Evolutionary conservation across 208 protist genomes (phyloP).

Genomic region (Giardia muris): DNA sequence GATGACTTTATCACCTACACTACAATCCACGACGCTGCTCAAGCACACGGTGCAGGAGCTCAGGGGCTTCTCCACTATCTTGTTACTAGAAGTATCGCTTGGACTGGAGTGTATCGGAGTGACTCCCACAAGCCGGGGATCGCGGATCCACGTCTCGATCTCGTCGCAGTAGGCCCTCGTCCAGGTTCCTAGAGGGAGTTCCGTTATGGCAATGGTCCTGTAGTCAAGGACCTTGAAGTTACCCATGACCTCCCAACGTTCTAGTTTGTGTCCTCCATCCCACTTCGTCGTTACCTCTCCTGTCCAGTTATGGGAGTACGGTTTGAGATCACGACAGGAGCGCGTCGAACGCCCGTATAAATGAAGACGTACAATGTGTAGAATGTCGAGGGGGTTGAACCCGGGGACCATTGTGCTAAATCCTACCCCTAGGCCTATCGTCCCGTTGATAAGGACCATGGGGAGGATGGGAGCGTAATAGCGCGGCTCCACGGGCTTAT

Average conservation of each 20-base stretch:
- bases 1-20: constrained; percentile 59
- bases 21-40: constrained; percentile 80
- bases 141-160: constrained; percentile 25
- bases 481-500: constrained; percentile 85
- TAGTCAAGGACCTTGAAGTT: constrained; percentile 43
- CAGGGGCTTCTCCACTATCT: background rate
- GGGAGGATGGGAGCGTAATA: constrained; percentile 95
- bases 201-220: constrained; percentile 73
- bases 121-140: no score
- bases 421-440: constrained; percentile 93
- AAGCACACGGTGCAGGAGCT: constrained; percentile 63
- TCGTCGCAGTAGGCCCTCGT: constrained; percentile 63
- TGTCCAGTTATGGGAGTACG: constrained; percentile 43
- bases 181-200: constrained; percentile 77
- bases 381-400: constrained; percentile 84
- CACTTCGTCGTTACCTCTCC: constrained; percentile 58
- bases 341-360: constrained; percentile 59
- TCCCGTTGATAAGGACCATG: constrained; percentile 93
- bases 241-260: constrained; percentile 36
- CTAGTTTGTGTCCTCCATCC: constrained; percentile 59
- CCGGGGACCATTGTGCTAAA: constrained; percentile 88
- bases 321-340: constrained; percentile 75
- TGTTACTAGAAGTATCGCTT: no score
- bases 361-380: constrained; percentile 63
- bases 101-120: no score